Evolutionary conservation across 805 yeast genomes (phyloP).

Genomic region (Metschnikowia drakensbergensis): DNA sequence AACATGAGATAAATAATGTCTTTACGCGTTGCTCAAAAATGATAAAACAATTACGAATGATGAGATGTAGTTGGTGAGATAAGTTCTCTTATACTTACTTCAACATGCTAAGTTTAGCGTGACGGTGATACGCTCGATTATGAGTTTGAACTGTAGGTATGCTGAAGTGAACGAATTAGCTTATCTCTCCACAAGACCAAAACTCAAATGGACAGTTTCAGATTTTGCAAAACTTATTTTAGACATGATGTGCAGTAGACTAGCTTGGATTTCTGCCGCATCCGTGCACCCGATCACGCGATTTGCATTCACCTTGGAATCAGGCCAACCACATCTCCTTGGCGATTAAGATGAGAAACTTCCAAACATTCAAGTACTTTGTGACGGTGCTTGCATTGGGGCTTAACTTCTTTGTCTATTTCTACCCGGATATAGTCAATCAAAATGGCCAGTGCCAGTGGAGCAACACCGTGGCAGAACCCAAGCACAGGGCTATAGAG

Average conservation of each 20-base stretch:
- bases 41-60: neutral
- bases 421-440: conserved; percentile 63
- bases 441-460: conserved; percentile 56
- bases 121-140: neutral
- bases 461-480: conserved; percentile 30
- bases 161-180: too few relatives aligned
- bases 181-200: too few relatives aligned
- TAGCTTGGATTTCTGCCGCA: neutral
- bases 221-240: neutral
- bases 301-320: neutral
- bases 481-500: conserved; percentile 13
- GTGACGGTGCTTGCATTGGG: conserved; percentile 39
- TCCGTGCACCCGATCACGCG: conserved; percentile 1
- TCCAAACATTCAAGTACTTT: conserved; percentile 17
- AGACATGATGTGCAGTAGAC: neutral
- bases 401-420: conserved; percentile 63
- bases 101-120: neutral
- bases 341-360: neutral
- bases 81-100: too few relatives aligned
- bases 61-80: neutral
- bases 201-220: too few relatives aligned
- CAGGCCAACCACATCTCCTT: neutral
- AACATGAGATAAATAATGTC: neutral
- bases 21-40: neutral
- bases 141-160: too few relatives aligned